Percentiles rank a stretch among this genome's conserved stretches.
These are phyloP conservation scores for Brassica nigra DNA, from an alignment of 345 rosid genomes.

Conservation along the genomic window DNA sequence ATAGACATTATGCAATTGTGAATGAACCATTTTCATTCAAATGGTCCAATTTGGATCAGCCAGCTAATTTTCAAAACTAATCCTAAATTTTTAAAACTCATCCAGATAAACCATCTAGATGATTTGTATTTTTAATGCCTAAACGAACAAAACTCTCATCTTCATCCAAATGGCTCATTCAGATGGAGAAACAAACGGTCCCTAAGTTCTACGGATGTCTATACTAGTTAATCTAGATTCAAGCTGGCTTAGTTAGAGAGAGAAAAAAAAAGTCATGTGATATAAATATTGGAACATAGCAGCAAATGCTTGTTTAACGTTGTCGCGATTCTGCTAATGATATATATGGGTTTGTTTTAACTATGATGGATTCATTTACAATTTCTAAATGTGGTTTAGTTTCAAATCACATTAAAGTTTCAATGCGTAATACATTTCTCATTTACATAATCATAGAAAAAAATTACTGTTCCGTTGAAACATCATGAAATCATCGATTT, in stretches of 20 bases:
- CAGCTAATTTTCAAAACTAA: no score
- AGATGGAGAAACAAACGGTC: no score
- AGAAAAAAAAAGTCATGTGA: not conserved
- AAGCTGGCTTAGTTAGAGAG: not conserved
- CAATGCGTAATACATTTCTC: not conserved
- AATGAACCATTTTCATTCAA: no score
- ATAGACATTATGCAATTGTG: no score
- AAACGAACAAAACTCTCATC: no score
- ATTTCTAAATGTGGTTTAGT: not conserved
- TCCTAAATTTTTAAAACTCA: no score
- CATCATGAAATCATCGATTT: conserved; percentile 4
- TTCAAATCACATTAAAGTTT: not conserved
- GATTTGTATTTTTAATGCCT: no score
- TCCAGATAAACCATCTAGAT: no score
- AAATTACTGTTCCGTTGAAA: not conserved
- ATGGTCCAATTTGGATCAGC: no score
- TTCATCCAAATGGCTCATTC: no score
- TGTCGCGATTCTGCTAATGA: not conserved
- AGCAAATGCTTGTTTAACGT: not conserved
- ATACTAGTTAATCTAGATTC: not conserved
- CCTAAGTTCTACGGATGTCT: not conserved
- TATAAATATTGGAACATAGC: not conserved
- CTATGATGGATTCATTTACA: not conserved
- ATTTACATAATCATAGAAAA: conserved; percentile 6
- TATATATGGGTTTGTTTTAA: not conserved